phyloP scores from a whole-genome alignment of 495 filamentous ascomycete species.

The Penicillium lagena region DNA sequence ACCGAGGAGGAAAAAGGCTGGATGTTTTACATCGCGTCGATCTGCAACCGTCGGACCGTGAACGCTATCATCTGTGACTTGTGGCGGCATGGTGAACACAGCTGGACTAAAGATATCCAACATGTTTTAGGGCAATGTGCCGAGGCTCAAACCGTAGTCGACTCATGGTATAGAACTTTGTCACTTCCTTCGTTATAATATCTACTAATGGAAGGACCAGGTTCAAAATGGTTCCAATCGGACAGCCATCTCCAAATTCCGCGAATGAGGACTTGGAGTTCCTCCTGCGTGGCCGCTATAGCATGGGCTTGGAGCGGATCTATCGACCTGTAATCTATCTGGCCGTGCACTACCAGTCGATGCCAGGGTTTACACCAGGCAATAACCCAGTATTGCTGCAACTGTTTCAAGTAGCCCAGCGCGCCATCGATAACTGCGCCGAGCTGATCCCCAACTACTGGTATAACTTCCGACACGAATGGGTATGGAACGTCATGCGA shows the following conservation, averaged over 20 bases:
- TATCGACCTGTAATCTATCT: conserved; percentile 21
- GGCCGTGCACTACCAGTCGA: conserved; percentile 13
- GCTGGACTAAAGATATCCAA: conserved; percentile 12
- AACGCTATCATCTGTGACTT: conserved; percentile 20
- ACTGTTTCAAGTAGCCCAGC: conserved; percentile 12
- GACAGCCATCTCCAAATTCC: neutral
- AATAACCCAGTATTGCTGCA: conserved; percentile 5
- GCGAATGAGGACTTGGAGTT: conserved; percentile 13
- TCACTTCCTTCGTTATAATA: neutral
- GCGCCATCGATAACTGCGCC: conserved; percentile 16
- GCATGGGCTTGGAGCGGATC: conserved; percentile 13
- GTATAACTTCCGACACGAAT: conserved; percentile 21
- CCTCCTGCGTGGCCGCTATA: conserved; percentile 12
- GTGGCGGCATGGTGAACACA: conserved; percentile 17
- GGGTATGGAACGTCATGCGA: conserved; percentile 17
- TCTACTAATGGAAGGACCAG: conserved; percentile 1
- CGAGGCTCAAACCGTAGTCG: conserved; percentile 11
- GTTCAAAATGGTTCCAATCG: conserved; percentile 10
- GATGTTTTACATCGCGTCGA: conserved; percentile 20
- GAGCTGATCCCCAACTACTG: conserved; percentile 15
- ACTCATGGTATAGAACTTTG: conserved; percentile 9
- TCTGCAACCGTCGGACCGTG: conserved; percentile 20
- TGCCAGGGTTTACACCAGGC: conserved; percentile 10
- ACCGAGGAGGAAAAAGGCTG: conserved; percentile 18
- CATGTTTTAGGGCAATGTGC: conserved; percentile 7